Evolutionary conservation across 164 flowering plant genomes (phyloP).

Genomic region (Euptelea pleiosperma): DNA sequence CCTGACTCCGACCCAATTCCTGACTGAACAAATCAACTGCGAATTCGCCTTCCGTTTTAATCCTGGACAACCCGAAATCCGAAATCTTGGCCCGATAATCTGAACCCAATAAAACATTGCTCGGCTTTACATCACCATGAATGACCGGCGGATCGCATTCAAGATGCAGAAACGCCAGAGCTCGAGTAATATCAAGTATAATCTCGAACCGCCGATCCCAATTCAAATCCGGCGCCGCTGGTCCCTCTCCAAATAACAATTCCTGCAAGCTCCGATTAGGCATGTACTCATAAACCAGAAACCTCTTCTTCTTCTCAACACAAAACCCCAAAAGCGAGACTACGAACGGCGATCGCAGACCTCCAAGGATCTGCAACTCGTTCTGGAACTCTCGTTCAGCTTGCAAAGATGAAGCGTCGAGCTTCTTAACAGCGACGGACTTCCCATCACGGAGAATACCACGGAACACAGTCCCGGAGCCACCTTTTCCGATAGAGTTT

Average conservation of each 20-base stretch:
- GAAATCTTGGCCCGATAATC: constrained; percentile 75
- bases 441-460: constrained; percentile 74
- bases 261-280: constrained; percentile 91
- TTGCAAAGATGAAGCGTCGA: constrained; percentile 46
- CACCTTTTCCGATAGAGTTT: constrained; percentile 78
- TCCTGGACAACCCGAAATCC: constrained; percentile 91
- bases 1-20: constrained; percentile 60
- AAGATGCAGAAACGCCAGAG: constrained; percentile 72
- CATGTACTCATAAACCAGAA: constrained; percentile 91
- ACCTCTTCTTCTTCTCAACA: constrained; percentile 45
- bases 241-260: constrained; percentile 41
- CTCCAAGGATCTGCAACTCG: constrained; percentile 80
- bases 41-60: constrained; percentile 69
- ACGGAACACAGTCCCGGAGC: constrained; percentile 73
- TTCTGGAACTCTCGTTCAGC: constrained; percentile 82
- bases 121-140: constrained; percentile 96
- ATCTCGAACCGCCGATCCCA: constrained; percentile 76
- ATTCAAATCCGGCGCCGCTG: constrained; percentile 22
- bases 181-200: constrained; percentile 65
- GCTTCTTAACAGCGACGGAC: constrained; percentile 68
- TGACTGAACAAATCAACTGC: constrained; percentile 82
- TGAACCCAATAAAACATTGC: constrained; percentile 80
- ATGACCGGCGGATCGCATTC: constrained; percentile 91
- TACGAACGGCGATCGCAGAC: constrained; percentile 59
- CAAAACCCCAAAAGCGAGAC: constrained; percentile 82